phyloP scores from a whole-genome alignment of 805 yeast genomes.

The Metschnikowia matae region DNA sequence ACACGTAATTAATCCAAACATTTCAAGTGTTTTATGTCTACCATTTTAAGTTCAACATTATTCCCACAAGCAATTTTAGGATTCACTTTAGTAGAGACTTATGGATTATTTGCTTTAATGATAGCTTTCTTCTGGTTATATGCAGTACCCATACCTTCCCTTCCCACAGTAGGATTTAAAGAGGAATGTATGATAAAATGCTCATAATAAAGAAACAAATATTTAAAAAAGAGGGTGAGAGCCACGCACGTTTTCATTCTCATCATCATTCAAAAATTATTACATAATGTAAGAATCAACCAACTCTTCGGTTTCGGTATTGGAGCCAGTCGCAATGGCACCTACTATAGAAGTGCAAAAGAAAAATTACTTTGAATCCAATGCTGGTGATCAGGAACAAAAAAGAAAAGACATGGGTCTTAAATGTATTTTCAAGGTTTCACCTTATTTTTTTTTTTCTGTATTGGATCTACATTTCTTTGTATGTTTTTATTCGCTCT shows the following conservation, averaged over 20 bases:
- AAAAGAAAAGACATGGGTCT: slow-evolving; percentile 36
- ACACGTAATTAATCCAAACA: too few relatives aligned
- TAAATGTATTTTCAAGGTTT: slow-evolving; percentile 31
- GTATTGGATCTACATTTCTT: slow-evolving; percentile 26
- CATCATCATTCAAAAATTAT: not conserved
- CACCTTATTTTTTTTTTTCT: slow-evolving; percentile 19
- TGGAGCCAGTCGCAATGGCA: not conserved
- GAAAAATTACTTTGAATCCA: slow-evolving; percentile 29
- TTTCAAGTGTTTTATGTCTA: too few relatives aligned
- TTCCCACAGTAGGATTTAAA: too few relatives aligned
- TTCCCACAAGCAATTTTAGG: too few relatives aligned
- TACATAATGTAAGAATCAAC: not conserved
- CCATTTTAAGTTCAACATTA: too few relatives aligned
- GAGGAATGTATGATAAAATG: too few relatives aligned
- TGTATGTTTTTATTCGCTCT: slow-evolving; percentile 34
- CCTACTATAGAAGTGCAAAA: not conserved
- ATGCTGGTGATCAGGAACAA: slow-evolving; percentile 43
- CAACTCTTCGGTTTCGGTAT: not conserved
- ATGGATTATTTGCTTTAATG: too few relatives aligned
- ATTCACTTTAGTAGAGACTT: too few relatives aligned
- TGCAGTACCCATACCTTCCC: too few relatives aligned
- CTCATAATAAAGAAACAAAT: too few relatives aligned
- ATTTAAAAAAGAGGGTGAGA: not conserved
- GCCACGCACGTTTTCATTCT: not conserved
- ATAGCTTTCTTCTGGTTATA: too few relatives aligned